Evolutionary conservation across 345 rosid species (phyloP), one percentile per base, ranked within the genome.

Genomic region (Nephelium lappaceum): DNA sequence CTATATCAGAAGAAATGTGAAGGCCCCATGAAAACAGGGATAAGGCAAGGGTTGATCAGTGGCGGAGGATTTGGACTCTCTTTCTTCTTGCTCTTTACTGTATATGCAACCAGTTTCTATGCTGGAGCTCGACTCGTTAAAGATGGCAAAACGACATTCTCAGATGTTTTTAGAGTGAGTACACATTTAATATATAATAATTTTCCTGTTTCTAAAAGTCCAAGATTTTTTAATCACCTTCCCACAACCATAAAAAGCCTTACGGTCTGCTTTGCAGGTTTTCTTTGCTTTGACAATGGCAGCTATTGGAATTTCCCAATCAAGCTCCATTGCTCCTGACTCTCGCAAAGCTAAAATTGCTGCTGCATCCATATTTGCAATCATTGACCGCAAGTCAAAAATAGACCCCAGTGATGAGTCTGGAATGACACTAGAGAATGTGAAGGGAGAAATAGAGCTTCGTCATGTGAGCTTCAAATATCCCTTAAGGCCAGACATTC

Each of bases 251-350:
- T 42, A 24, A n/a, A 60, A 60, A 15, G 10, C 14, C 68, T 61
- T 41, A 24, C 15, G 36, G 5, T 25, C 21, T 43, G 42, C 58
- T 57, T 60, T 53, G 69, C 85, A 94, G 93, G 94, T 91, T 67
- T 91, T 92, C 86, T 92, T 94, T 72, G 94, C 93, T 51, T 82
- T 94, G 71, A 86, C 91, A 39, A 83, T 91, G 91, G 89, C 93
- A 18, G 84, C 92, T 11, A 12, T 86, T 6, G 94, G 87, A 64
- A 90, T 94, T 53, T 85, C 97, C 73, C 97, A 89, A 72, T 80
- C 92, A 38, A 94, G 98, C 83, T 85, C 95, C 39, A 16, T 91
- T 25, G 81, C 88, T 80, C 87, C 93, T 9, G 95, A 93, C 84
- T 86, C 93, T 7, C 69, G 62, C 71, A 89, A 90, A 81, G 92